phyloP scores from a whole-genome alignment of 371 early-diverging fungal species.

The Capillidium heterosporum region DNA sequence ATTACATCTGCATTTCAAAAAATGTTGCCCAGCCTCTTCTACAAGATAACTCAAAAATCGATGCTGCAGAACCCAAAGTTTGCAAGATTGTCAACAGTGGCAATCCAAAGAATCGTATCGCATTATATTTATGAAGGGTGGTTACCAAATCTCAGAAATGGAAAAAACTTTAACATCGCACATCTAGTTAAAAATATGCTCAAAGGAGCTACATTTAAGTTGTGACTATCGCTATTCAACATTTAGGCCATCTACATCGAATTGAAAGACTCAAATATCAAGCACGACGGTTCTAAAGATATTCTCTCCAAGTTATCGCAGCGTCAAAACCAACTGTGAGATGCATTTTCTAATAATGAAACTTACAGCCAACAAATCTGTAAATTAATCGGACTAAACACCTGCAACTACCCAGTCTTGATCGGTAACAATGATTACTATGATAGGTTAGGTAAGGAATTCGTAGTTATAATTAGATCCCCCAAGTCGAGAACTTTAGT shows the following conservation, averaged over 20 bases:
- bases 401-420: constrained; percentile 34
- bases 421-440: constrained; percentile 33
- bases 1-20: too few relatives aligned
- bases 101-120: constrained; percentile 24
- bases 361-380: constrained; percentile 21
- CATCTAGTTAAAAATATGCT: constrained; percentile 32
- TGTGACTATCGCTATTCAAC: constrained; percentile 27
- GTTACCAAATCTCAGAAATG: constrained; percentile 23
- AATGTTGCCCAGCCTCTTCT: too few relatives aligned
- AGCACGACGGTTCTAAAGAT: constrained; percentile 19
- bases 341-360: constrained; percentile 26
- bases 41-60: too few relatives aligned
- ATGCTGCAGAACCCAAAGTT: background rate
- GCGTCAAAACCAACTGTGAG: constrained; percentile 35
- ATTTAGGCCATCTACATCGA: constrained; percentile 30
- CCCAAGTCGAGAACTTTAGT: constrained; percentile 28
- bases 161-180: constrained; percentile 26
- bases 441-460: constrained; percentile 41
- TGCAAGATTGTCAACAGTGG: constrained; percentile 16
- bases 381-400: constrained; percentile 19
- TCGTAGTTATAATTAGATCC: constrained; percentile 31
- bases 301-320: constrained; percentile 32
- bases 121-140: constrained; percentile 38
- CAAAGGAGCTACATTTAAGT: constrained; percentile 21
- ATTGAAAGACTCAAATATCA: constrained; percentile 25